A percentile compares a stretch with the other conserved stretches of the same genome.
Conservation (phyloP, 768 basidiomycete species). For the Mycena albidolilacea region DNA sequence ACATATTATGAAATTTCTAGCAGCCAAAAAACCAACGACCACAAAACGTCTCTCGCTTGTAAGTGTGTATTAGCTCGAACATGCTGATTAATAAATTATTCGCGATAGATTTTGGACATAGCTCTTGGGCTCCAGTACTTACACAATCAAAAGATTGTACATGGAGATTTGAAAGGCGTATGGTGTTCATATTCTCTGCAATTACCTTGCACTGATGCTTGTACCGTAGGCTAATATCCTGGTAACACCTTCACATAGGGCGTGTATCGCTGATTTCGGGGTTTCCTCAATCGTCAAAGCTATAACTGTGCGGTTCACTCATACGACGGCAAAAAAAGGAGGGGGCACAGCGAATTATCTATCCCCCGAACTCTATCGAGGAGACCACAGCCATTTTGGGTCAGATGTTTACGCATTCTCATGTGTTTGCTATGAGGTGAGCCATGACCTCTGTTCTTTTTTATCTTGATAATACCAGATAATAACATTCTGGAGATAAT, state of each 20-base stretch:
- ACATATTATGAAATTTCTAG: constrained; percentile 39
- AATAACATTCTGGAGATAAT: no score
- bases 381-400: no score
- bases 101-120: constrained; percentile 29
- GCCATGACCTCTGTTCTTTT: no score
- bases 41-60: constrained; percentile 23
- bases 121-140: constrained; percentile 38
- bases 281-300: not conserved
- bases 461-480: no score
- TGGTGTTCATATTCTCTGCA: constrained; percentile 9
- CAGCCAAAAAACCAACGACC: not conserved
- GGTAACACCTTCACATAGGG: constrained; percentile 52
- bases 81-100: not conserved
- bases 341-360: no score
- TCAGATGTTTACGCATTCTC: no score
- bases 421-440: no score
- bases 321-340: no score
- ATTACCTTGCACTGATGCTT: not conserved
- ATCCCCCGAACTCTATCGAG: no score
- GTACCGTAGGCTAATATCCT: constrained; percentile 59
- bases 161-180: constrained; percentile 40
- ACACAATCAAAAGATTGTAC: constrained; percentile 34
- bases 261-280: constrained; percentile 3
- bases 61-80: not conserved
- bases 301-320: not conserved